These are phyloP conservation scores for Ceratocystis diversiconidia DNA, from an alignment of 2,329 filamentous ascomycete genomes.

Conservation along the genomic window DNA sequence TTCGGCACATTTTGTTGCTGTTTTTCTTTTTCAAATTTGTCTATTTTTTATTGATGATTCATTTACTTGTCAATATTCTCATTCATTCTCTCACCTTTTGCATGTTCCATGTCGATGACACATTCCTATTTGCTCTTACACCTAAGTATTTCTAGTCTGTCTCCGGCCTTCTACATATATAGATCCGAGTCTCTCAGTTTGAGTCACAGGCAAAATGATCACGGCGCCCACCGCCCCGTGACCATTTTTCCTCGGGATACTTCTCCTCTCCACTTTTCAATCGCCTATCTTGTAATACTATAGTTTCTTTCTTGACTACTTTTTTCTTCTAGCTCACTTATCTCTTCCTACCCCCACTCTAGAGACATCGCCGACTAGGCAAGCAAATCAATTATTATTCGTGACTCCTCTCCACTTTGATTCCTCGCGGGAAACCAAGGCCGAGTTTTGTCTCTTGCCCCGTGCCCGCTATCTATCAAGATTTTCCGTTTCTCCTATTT, in stretches of 20 bases:
- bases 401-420: neutral
- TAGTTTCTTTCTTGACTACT: neutral
- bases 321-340: neutral
- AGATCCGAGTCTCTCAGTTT: no score
- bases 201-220: neutral
- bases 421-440: neutral
- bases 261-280: neutral
- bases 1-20: neutral
- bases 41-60: neutral
- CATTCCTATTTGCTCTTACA: no score
- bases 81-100: neutral
- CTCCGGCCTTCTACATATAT: no score
- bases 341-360: neutral
- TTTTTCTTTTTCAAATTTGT: neutral
- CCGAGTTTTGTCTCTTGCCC: neutral
- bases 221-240: neutral
- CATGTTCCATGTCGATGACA: no score
- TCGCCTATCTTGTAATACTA: neutral
- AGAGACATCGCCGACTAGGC: neutral
- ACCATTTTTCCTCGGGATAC: neutral
- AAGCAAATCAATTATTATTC: neutral
- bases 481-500: no score
- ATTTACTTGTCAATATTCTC: neutral
- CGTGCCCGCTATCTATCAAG: neutral
- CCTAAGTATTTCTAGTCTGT: no score